Evolutionary conservation across 2,329 filamentous ascomycete species (phyloP).

Genomic region (Pseudogymnoascus sp.): DNA sequence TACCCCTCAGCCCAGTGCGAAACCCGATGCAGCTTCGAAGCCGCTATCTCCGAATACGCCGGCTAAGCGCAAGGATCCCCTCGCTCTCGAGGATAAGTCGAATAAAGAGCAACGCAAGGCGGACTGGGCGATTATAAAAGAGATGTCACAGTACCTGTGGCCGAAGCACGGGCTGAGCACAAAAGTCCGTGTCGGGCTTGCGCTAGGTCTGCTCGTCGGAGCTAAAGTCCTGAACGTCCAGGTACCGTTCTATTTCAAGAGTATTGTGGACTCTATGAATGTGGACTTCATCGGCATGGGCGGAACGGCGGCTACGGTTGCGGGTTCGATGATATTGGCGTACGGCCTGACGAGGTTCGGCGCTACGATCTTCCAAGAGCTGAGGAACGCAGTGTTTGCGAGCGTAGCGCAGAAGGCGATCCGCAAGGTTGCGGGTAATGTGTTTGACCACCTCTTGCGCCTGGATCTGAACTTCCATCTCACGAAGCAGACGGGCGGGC

Average conservation of each 20-base stretch:
- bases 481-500: constrained; percentile 84
- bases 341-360: constrained; percentile 86
- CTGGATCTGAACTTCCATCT: constrained; percentile 93
- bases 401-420: constrained; percentile 97
- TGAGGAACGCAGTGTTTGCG: constrained; percentile 93
- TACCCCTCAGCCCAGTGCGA: constrained; percentile 19
- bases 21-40: constrained; percentile 22
- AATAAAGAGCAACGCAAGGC: constrained; percentile 88
- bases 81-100: constrained; percentile 60
- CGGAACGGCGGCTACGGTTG: constrained; percentile 83
- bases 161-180: constrained; percentile 80
- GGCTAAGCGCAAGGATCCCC: constrained; percentile 39
- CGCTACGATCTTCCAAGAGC: constrained; percentile 82
- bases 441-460: constrained; percentile 82
- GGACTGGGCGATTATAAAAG: constrained; percentile 97
- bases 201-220: constrained; percentile 75
- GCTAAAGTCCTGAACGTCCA: constrained; percentile 96
- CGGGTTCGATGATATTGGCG: constrained; percentile 86
- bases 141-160: constrained; percentile 96
- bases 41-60: constrained; percentile 16
- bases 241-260: constrained; percentile 98
- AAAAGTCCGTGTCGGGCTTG: constrained; percentile 75
- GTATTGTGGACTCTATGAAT: constrained; percentile 96
- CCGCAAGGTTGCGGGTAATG: constrained; percentile 78
- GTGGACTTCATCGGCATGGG: constrained; percentile 80